These are phyloP conservation scores for Metschnikowia cerradonensis DNA, from an alignment of 805 yeast species.

Conservation along the genomic window DNA sequence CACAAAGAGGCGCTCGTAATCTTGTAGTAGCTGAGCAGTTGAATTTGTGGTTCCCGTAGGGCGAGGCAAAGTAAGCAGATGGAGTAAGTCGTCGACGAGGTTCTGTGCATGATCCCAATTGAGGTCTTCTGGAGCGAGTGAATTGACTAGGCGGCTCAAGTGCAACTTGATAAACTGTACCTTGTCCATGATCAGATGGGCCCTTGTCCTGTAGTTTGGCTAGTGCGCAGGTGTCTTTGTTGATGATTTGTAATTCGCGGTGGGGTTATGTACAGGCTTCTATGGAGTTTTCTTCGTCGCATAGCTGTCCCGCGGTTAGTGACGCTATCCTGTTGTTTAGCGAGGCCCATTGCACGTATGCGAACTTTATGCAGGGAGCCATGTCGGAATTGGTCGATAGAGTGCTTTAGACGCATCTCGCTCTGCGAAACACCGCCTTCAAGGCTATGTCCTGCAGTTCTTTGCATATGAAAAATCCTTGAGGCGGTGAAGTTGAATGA, in stretches of 20 bases:
- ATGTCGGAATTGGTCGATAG: not conserved
- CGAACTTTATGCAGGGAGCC: not conserved
- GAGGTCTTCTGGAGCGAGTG: constrained; percentile 35
- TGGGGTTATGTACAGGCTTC: not conserved
- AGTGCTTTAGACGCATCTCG: not conserved
- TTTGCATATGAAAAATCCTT: not conserved
- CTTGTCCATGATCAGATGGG: constrained; percentile 19
- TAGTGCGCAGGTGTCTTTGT: constrained; percentile 6
- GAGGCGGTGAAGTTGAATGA: not conserved
- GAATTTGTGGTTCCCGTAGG: constrained; percentile 10
- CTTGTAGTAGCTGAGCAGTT: constrained; percentile 19
- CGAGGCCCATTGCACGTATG: no score
- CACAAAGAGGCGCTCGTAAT: constrained; percentile 23
- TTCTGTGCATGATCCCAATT: constrained; percentile 33
- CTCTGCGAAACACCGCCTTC: not conserved
- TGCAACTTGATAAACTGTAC: constrained; percentile 32
- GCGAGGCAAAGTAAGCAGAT: not conserved
- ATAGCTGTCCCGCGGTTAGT: not conserved
- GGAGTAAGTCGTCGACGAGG: constrained; percentile 27
- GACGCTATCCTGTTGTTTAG: not conserved
- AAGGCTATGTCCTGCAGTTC: not conserved
- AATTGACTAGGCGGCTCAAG: constrained; percentile 30
- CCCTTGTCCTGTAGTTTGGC: constrained; percentile 17
- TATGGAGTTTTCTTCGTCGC: not conserved
- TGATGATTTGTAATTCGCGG: constrained; percentile 4